A percentile compares a stretch with the other conserved stretches of the same genome.
phyloP scores from a whole-genome alignment of 345 rosid species.

The Combretum micranthum region DNA sequence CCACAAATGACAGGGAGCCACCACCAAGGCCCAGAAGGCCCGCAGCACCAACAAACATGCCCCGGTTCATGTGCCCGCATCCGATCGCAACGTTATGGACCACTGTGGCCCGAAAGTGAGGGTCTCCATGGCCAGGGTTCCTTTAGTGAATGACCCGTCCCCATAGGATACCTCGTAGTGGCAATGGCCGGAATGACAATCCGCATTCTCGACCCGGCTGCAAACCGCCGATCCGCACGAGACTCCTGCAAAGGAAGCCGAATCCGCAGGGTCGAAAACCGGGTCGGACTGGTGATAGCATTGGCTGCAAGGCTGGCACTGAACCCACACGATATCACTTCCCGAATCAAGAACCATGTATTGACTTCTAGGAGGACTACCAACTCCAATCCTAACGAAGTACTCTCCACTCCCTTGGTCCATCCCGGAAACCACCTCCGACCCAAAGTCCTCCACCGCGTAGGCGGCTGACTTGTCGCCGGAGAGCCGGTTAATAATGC shows the following conservation, averaged over 20 bases:
- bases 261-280: slow-evolving; percentile 73
- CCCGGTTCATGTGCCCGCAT: slow-evolving; percentile 83
- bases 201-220: slow-evolving; percentile 61
- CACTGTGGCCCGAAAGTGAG: slow-evolving; percentile 57
- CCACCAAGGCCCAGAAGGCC: slow-evolving; percentile 90
- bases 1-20: slow-evolving; percentile 82
- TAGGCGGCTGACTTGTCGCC: background rate
- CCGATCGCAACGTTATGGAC: slow-evolving; percentile 79
- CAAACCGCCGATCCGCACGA: slow-evolving; percentile 75
- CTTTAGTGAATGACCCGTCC: slow-evolving; percentile 92
- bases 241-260: slow-evolving; percentile 68
- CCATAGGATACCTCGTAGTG: slow-evolving; percentile 89
- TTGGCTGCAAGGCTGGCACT: slow-evolving; percentile 84
- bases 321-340: slow-evolving; percentile 97
- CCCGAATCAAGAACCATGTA: slow-evolving; percentile 94
- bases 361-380: slow-evolving; percentile 79
- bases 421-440: slow-evolving; percentile 94
- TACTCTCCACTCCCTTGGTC: slow-evolving; percentile 96
- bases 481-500: slow-evolving; percentile 48
- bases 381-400: slow-evolving; percentile 85
- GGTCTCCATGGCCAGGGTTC: slow-evolving; percentile 81
- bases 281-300: slow-evolving; percentile 94
- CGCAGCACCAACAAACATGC: slow-evolving; percentile 94
- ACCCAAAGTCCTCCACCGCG: slow-evolving; percentile 50
- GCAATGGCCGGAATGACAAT: slow-evolving; percentile 71